These are phyloP conservation scores for Parietichytrium sp. DNA, from an alignment of 108 stramenopile genomes.

Conservation along the genomic window DNA sequence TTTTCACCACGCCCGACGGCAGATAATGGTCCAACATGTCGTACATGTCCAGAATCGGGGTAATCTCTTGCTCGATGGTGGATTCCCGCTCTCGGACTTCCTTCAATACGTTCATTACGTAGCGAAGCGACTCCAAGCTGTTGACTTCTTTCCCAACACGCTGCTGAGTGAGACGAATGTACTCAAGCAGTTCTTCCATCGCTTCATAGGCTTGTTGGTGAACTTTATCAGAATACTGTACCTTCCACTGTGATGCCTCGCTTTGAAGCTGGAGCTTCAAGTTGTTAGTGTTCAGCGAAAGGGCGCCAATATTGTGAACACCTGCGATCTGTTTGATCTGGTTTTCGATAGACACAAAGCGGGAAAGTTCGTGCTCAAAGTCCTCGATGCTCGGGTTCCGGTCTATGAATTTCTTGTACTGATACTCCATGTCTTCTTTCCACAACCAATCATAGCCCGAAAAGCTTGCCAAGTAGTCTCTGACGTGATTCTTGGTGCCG, in stretches of 20 bases:
- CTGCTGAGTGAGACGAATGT: conserved; percentile 52
- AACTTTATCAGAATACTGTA: conserved; percentile 63
- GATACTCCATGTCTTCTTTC: conserved; percentile 65
- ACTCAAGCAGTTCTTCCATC: conserved; percentile 59
- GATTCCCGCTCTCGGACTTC: conserved; percentile 65
- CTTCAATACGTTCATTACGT: conserved; percentile 63
- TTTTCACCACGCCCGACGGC: conserved; percentile 53
- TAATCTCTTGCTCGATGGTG: conserved; percentile 62
- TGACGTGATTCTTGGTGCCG: conserved; percentile 56
- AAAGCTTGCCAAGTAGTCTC: conserved; percentile 57
- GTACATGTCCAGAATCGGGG: conserved; percentile 69
- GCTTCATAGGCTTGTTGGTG: conserved; percentile 58
- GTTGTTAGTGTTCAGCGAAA: conserved; percentile 60
- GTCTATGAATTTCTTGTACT: conserved; percentile 53
- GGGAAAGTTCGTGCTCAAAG: conserved; percentile 54
- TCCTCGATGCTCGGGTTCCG: conserved; percentile 54
- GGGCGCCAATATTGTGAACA: conserved; percentile 60
- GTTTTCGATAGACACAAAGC: conserved; percentile 55
- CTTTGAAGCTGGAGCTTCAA: conserved; percentile 61
- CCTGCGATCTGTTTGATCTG: conserved; percentile 56
- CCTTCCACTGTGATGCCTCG: conserved; percentile 65
- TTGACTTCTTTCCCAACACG: conserved; percentile 59
- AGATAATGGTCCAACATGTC: conserved; percentile 65
- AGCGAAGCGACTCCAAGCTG: conserved; percentile 56
- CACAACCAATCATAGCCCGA: conserved; percentile 68